Percentiles rank a stretch among this genome's conserved stretches.
Conservation (phyloP, 2,329 filamentous ascomycete genomes). For the Monosporascus sp. region DNA sequence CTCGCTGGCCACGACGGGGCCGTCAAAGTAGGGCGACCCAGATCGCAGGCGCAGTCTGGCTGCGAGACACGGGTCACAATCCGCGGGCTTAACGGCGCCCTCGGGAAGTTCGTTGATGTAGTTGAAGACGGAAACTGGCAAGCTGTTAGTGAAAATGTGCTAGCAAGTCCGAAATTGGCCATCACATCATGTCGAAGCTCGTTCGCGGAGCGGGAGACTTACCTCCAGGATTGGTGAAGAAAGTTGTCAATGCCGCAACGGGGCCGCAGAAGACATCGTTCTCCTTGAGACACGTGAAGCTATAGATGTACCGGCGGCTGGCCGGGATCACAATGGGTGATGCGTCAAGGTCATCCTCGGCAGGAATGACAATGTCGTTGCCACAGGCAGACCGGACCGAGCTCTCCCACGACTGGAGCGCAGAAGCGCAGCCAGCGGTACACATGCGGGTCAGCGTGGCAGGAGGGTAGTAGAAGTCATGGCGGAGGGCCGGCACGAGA, state of each 20-base stretch:
- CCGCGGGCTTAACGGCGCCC: conserved; percentile 2
- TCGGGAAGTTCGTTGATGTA: conserved; percentile 8
- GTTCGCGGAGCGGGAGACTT: background rate
- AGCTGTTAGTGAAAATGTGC: too few species aligned
- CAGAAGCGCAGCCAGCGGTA: conserved; percentile 6
- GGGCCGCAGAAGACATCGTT: conserved; percentile 9
- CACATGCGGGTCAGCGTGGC: conserved; percentile 6
- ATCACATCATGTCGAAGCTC: too few species aligned
- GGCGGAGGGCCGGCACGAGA: conserved; percentile 8
- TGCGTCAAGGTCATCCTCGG: conserved; percentile 5
- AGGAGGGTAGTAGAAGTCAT: conserved; percentile 11
- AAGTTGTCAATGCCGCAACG: conserved; percentile 9
- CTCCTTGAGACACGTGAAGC: conserved; percentile 11
- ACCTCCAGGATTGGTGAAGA: conserved; percentile 9
- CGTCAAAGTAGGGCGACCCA: conserved; percentile 18
- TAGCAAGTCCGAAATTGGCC: too few species aligned
- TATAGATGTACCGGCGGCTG: conserved; percentile 5
- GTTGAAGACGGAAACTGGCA: conserved; percentile 4
- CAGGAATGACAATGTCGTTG: conserved; percentile 5
- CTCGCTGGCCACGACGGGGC: conserved; percentile 13
- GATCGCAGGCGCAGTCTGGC: conserved; percentile 13
- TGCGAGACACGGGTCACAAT: conserved; percentile 13
- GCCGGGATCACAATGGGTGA: conserved; percentile 9
- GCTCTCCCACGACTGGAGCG: conserved; percentile 7
- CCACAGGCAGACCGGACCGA: conserved; percentile 11